Evolutionary conservation across 495 filamentous ascomycete species (phyloP).

Genomic region (Cercophora newfieldiana): DNA sequence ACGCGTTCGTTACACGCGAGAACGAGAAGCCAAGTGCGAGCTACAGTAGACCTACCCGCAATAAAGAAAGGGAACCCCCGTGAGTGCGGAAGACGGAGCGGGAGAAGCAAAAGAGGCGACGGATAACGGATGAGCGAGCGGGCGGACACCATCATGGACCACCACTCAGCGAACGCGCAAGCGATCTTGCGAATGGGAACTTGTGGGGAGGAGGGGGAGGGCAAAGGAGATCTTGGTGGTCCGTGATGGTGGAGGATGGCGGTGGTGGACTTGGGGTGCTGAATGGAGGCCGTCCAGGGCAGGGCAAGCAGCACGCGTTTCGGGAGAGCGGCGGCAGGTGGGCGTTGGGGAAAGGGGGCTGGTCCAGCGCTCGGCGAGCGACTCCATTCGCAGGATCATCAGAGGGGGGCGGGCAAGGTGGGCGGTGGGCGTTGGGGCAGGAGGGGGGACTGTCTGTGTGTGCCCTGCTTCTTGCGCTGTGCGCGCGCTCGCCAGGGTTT

Average conservation of each 20-base stretch:
- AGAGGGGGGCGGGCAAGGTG: not conserved
- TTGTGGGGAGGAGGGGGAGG: not conserved
- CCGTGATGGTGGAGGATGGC: too few relatives aligned
- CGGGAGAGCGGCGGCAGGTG: not conserved
- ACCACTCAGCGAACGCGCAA: not conserved
- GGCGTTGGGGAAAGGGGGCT: not conserved
- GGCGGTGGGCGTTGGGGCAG: not conserved
- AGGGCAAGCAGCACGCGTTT: not conserved
- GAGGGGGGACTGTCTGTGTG: not conserved
- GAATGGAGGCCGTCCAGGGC: conserved; percentile 7
- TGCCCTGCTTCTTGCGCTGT: not conserved
- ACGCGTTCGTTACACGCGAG: not conserved
- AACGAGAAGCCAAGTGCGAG: not conserved
- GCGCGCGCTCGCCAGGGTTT: not conserved
- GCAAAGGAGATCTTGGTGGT: conserved; percentile 1
- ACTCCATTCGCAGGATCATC: too few relatives aligned
- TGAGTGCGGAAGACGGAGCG: not conserved
- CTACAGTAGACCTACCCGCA: not conserved
- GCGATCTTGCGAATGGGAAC: not conserved
- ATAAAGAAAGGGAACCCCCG: not conserved
- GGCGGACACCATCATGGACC: not conserved
- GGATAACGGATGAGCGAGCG: too few relatives aligned
- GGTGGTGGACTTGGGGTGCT: too few relatives aligned
- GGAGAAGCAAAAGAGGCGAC: not conserved
- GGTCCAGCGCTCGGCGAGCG: too few relatives aligned